Evolutionary conservation across 2,329 filamentous ascomycete species (phyloP).

Genomic region (Fusarium nodosum): DNA sequence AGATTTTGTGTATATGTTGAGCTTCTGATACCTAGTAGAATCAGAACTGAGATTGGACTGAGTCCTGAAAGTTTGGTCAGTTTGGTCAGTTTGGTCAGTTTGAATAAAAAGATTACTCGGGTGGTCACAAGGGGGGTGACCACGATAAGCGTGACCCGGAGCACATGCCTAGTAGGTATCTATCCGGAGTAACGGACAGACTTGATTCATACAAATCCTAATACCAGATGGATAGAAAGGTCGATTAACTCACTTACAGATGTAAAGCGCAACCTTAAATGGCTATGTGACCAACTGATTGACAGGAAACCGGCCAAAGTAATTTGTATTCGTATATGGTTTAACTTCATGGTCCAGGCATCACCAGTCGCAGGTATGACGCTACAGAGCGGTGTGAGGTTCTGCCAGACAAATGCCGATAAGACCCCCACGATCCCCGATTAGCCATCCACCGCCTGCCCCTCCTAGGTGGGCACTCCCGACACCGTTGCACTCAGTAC

Average conservation of each 20-base stretch:
- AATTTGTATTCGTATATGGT: neutral
- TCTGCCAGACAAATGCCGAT: constrained; percentile 48
- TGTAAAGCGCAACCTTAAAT: neutral
- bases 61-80: neutral
- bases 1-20: neutral
- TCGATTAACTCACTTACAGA: constrained; percentile 1
- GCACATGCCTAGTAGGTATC: constrained; percentile 37
- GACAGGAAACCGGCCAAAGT: neutral
- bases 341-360: constrained; percentile 41
- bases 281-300: constrained; percentile 15
- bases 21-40: neutral
- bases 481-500: constrained; percentile 46
- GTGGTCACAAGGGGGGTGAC: constrained; percentile 43
- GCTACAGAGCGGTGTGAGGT: constrained; percentile 47
- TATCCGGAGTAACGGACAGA: constrained; percentile 1
- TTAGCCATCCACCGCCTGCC: constrained; percentile 45
- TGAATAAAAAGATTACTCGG: neutral
- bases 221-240: neutral
- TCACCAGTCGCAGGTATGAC: constrained; percentile 47
- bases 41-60: neutral
- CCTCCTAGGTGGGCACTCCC: constrained; percentile 35
- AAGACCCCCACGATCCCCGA: constrained; percentile 25
- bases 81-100: constrained; percentile 2
- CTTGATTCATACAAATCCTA: neutral
- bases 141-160: constrained; percentile 46